A percentile compares a stretch with the other conserved stretches of the same genome.
These are phyloP conservation scores for Coix lacrymajobi DNA, from an alignment of 176 grass and related monocot genomes.

Conservation along the genomic window DNA sequence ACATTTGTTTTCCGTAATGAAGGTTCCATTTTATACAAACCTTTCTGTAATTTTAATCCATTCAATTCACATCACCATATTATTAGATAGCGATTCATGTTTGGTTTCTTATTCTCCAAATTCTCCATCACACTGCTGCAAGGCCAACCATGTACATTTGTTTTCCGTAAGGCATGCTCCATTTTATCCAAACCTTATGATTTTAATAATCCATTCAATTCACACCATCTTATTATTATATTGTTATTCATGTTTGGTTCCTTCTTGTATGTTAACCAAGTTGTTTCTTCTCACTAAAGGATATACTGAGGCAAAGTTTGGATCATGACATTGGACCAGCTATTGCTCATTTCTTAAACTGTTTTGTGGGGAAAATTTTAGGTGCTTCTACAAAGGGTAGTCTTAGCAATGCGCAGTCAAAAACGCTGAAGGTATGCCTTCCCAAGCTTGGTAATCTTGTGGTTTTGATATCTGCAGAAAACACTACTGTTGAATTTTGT, in stretches of 20 bases:
- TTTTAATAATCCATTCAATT: not conserved
- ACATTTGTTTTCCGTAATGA: not conserved
- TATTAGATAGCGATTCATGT: not conserved
- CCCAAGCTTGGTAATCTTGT: not conserved
- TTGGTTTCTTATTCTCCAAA: not conserved
- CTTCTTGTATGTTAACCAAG: conserved; percentile 16
- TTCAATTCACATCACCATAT: not conserved
- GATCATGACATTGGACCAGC: conserved; percentile 86
- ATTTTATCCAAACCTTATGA: not conserved
- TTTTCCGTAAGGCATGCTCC: not conserved
- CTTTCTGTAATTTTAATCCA: not conserved
- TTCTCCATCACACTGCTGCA: not conserved
- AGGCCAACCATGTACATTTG: not conserved
- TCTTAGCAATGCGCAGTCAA: conserved; percentile 31
- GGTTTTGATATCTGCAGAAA: not conserved
- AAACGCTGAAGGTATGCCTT: conserved; percentile 59
- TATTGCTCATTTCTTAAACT: conserved; percentile 88
- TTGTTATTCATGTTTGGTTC: not conserved
- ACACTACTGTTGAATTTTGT: not conserved
- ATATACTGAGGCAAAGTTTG: conserved; percentile 68
- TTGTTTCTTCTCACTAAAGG: conserved; percentile 39
- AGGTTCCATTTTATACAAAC: not conserved
- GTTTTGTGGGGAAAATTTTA: conserved; percentile 66
- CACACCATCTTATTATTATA: not conserved
- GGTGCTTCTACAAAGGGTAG: conserved; percentile 46